phyloP scores from a whole-genome alignment of 1,284 basidiomycete genomes.

The Cronartium quercuum region DNA sequence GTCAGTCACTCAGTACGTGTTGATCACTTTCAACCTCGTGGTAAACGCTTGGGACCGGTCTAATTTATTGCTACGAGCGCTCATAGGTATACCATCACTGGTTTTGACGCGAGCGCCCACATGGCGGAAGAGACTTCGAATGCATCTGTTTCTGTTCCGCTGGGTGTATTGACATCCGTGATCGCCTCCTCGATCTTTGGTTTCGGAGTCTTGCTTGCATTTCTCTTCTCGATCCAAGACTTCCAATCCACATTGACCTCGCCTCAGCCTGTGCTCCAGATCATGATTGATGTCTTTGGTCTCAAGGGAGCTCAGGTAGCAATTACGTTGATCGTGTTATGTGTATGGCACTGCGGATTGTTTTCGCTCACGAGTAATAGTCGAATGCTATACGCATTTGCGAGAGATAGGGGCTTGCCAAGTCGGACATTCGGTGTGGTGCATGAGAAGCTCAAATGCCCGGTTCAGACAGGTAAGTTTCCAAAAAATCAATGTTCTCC shows the following conservation, averaged over 20 bases:
- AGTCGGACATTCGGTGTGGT: conserved; percentile 65
- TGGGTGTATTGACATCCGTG: conserved; percentile 57
- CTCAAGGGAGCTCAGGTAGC: conserved; percentile 61
- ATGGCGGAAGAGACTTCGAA: conserved; percentile 73
- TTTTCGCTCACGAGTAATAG: conserved; percentile 71
- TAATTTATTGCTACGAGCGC: neutral
- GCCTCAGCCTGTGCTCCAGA: conserved; percentile 64
- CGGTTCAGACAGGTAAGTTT: conserved; percentile 61
- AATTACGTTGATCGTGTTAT: conserved; percentile 59
- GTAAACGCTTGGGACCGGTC: neutral
- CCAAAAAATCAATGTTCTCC: neutral
- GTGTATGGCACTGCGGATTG: conserved; percentile 57
- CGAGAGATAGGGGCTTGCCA: conserved; percentile 51
- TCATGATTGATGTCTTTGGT: conserved; percentile 67
- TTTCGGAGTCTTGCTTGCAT: conserved; percentile 64
- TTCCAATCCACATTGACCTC: conserved; percentile 57
- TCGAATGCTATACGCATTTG: conserved; percentile 70
- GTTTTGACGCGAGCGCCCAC: conserved; percentile 50
- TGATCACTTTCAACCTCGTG: too few species aligned
- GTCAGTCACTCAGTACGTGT: conserved; percentile 43
- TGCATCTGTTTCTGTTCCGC: conserved; percentile 50
- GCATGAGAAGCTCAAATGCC: conserved; percentile 57
- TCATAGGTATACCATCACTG: conserved; percentile 1
- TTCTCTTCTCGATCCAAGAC: conserved; percentile 70
- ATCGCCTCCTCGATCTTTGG: conserved; percentile 62